Base-by-base conservation (phyloP, 495 filamentous ascomycete species). In the Hypoxylon intermedium region DNA sequence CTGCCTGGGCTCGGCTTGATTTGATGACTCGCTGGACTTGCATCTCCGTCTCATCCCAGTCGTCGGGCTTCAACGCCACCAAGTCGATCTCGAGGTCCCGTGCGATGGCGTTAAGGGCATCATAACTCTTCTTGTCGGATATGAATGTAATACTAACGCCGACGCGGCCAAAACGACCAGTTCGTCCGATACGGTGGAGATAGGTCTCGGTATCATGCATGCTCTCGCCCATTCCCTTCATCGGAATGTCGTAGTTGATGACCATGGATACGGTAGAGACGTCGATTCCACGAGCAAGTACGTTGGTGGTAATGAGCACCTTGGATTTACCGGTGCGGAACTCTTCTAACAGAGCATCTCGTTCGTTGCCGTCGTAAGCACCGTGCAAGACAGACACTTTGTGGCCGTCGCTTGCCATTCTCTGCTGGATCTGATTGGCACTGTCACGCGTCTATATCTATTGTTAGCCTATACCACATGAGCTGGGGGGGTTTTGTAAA, bases 271-370 rank as follows among this genome's bases (percentile, higher is more conserved):
- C 95, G 15, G 92, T 92, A 24, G 92, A 91, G 9, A 99, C 92
- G 75, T 99, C 95, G 58, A 99, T 97, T 65, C 95, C 95, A 67
- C 95, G 91, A 5, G 95, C 89, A 44, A 99, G 84, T 31, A 99
- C 93, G 69, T 99, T 98, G 64, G 95, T 99, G 0, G 95, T 93
- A 68, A 98, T 97, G 53, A 99, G 87, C n/a, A 99, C 94, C 79
- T 98, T 99, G 47, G 91, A 89, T 20, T 84, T 79, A 44, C 93
- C 92, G 16, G 71, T 81, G 56, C 94, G 88, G 86, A 98, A 99
- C 9, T 87, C 76, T 65, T 96, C 89, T 57, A 99, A 89, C 58
- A 98, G 84, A 0, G 76, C 71, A 67, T 99, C 95, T 72, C 95
- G 90, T 60, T 92, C 85, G 5, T 75, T 76, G 13, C 91, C 93